Percentiles rank a stretch among this genome's conserved stretches.
Conservation (phyloP, 768 basidiomycete genomes). For the Cantharellus cinnabarinus region DNA sequence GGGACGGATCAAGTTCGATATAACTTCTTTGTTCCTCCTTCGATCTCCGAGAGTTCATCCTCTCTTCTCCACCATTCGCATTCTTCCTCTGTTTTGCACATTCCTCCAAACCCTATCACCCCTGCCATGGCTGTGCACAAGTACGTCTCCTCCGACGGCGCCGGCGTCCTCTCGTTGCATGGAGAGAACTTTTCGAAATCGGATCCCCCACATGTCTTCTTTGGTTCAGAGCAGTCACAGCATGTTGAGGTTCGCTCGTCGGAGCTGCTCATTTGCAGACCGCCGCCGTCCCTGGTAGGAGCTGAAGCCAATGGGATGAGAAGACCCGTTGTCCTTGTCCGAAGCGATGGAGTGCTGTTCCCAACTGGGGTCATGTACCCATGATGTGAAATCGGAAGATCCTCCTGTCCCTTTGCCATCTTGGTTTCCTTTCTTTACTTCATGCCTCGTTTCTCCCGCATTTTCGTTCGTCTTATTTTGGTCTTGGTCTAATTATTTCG, state of each 20-base stretch:
- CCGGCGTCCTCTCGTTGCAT: conserved; percentile 59
- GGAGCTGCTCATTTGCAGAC: conserved; percentile 22
- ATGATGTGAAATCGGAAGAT: neutral
- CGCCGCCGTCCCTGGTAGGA: conserved; percentile 18
- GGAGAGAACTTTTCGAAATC: conserved; percentile 77
- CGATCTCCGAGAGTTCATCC: conserved; percentile 32
- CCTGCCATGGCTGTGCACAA: conserved; percentile 76
- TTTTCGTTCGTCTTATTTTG: no score
- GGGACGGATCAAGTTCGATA: conserved; percentile 85
- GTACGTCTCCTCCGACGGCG: conserved; percentile 29
- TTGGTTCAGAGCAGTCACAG: conserved; percentile 72
- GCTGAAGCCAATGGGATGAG: conserved; percentile 28
- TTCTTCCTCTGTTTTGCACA: conserved; percentile 1
- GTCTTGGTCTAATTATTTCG: no score
- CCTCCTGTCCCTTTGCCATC: no score
- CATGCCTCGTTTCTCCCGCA: no score
- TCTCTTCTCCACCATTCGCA: neutral
- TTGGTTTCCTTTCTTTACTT: no score
- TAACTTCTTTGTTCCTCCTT: conserved; percentile 80
- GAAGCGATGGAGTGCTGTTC: conserved; percentile 73
- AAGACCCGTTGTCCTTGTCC: conserved; percentile 60
- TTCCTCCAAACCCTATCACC: conserved; percentile 33
- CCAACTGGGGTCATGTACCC: conserved; percentile 43
- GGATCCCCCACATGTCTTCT: conserved; percentile 67
- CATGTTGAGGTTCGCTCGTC: conserved; percentile 74